Evolutionary conservation across 208 protist species (phyloP).

Genomic region (Polymyxa betae): DNA sequence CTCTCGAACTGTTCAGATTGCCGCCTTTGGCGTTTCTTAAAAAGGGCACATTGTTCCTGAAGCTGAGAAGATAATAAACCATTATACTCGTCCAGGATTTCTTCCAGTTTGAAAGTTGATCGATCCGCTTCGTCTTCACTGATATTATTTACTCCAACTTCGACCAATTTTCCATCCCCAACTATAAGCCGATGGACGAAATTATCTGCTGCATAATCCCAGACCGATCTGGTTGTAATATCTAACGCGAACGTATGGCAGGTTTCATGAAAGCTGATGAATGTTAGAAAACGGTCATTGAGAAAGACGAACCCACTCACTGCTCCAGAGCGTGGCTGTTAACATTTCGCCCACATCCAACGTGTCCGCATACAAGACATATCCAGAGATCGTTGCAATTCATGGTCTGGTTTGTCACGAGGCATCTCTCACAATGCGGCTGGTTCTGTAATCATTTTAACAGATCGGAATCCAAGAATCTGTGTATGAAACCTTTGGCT

Average conservation of each 20-base stretch:
- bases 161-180: slow-evolving; percentile 29
- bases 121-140: not conserved
- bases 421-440: slow-evolving; percentile 33
- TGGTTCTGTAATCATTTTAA: not conserved
- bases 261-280: not conserved
- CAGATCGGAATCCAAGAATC: not conserved
- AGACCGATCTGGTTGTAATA: not conserved
- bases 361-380: slow-evolving; percentile 35
- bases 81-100: slow-evolving; percentile 30
- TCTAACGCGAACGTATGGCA: slow-evolving; percentile 32
- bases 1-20: not conserved
- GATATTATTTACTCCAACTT: not conserved
- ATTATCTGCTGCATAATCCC: slow-evolving; percentile 44
- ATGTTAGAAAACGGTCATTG: not conserved
- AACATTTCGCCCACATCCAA: slow-evolving; percentile 7
- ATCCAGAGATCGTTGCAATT: not conserved
- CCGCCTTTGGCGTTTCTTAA: not conserved
- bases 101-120: slow-evolving; percentile 22
- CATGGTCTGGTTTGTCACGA: not conserved
- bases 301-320: not conserved
- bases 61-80: slow-evolving; percentile 14
- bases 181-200: slow-evolving; percentile 26
- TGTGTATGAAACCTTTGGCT: not conserved
- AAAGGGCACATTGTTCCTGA: slow-evolving; percentile 12
- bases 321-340: not conserved